Evolutionary conservation across 306 rosid genomes (phyloP), one percentile per base, ranked within the genome.

Genomic region (Casuarina cunninghamiana): DNA sequence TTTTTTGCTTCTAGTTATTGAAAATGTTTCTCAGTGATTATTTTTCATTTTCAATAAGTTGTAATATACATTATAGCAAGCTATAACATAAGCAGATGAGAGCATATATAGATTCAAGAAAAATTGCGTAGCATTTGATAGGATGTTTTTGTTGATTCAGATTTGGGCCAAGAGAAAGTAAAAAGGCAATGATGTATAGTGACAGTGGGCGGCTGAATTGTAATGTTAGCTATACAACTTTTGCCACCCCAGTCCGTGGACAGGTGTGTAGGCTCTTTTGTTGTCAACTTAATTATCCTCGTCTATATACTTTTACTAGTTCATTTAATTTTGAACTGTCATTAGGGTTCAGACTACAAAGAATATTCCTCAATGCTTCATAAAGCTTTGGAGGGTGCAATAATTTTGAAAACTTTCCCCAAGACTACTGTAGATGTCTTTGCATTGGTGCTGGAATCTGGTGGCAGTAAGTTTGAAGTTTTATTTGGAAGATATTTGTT

Each of bases 81-180:
- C 44, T 13, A 38, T 15, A 4, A 10, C 10, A 13, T 60, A 26
- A 43, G 10, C 66, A 21, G 45, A 62, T 58, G 39, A 10, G 48
- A 53, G 53, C 68, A 35, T 45, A 67, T 7, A 16, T 19, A 60
- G 46, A 62, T 2, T 5, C 41, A 63, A 55, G 41, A 9, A 39
- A 79, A 1, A 16, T 7, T 46, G 13, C 16, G 62, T 44, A 41
- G 26, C 37, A 9, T 44, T 74, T 32, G 42, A 43, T 57, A 9
- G 32, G 16, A 26, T 45, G 7, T 83, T 75, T 83, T 75, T 53
- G 45, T 81, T 63, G 72, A 39, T 78, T 72, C 79, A 95, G 97
- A 76, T 95, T 95, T 80, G 99, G 99, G 72, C 99, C 99, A 19
- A 91, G 98, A 78, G 99, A 95, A 89, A 95, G 99, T 78, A 95